Evolutionary conservation across 768 basidiomycete species (phyloP).

Genomic region (Suillus subluteus): DNA sequence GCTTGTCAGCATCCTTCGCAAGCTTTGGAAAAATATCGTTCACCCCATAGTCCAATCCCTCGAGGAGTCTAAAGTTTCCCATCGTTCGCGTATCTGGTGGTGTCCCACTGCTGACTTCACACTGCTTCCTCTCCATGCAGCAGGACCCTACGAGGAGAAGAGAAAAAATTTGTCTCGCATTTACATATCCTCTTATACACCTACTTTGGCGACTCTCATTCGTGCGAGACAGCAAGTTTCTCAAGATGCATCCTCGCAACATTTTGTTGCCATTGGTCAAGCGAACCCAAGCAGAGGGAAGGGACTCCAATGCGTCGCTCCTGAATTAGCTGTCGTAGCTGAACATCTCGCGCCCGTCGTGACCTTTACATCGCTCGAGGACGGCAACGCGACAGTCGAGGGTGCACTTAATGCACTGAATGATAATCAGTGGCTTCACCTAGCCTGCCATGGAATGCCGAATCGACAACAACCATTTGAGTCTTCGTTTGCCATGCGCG

Average conservation of each 20-base stretch:
- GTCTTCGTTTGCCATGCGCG: background rate
- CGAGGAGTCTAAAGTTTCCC: constrained; percentile 3
- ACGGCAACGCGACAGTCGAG: background rate
- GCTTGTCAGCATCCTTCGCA: constrained; percentile 17
- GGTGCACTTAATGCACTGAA: background rate
- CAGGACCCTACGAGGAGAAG: constrained; percentile 30
- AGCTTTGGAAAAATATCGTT: constrained; percentile 33
- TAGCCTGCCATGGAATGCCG: background rate
- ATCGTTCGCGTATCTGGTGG: constrained; percentile 35
- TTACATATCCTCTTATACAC: constrained; percentile 39
- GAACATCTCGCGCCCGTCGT: background rate
- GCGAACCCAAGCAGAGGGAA: constrained; percentile 5
- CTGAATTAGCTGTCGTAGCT: constrained; percentile 19
- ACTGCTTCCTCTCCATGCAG: constrained; percentile 36
- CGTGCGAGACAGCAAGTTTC: constrained; percentile 18
- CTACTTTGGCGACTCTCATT: constrained; percentile 31
- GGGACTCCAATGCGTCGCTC: constrained; percentile 17
- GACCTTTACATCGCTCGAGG: background rate
- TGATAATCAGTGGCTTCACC: background rate
- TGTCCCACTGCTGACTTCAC: constrained; percentile 35
- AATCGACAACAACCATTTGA: background rate
- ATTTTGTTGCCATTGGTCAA: constrained; percentile 25
- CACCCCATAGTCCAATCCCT: constrained; percentile 24
- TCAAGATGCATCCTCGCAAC: background rate
- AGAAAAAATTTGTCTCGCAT: constrained; percentile 18